Evolutionary conservation across 345 rosid species (phyloP).

Genomic region (Eucalyptus guilfoylei): DNA sequence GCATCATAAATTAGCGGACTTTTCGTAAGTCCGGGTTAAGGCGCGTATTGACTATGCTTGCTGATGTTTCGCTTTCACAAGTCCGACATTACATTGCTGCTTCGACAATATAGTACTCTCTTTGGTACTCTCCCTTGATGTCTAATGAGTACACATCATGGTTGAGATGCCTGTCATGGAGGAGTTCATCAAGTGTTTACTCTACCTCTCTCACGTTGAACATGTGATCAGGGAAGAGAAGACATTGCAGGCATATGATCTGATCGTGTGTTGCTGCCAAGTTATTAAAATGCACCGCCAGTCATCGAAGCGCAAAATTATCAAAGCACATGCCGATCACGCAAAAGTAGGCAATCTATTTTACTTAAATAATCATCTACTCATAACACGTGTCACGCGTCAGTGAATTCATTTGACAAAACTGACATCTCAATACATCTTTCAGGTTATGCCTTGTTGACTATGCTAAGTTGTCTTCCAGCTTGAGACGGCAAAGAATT

Average conservation of each 20-base stretch:
- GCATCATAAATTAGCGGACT: background rate
- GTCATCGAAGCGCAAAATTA: conserved; percentile 28
- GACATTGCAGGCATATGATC: background rate
- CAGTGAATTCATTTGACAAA: background rate
- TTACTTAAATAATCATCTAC: background rate
- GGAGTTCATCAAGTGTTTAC: background rate
- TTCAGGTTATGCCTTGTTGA: conserved; percentile 63
- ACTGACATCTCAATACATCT: background rate
- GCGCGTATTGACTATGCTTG: background rate
- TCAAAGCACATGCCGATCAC: conserved; percentile 59
- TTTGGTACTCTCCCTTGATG: background rate
- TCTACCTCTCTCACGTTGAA: background rate
- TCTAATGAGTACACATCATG: background rate
- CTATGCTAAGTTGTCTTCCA: conserved; percentile 67
- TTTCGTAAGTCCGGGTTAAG: background rate
- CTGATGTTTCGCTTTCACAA: background rate
- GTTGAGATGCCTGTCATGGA: background rate
- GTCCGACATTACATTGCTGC: background rate
- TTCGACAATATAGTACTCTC: background rate
- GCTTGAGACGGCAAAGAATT: conserved; percentile 6
- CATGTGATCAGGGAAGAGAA: background rate
- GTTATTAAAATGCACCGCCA: conserved; percentile 21
- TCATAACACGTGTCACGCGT: background rate
- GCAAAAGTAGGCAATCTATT: conserved; percentile 40
- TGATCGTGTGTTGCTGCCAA: conserved; percentile 17